Conservation (phyloP, 1,284 basidiomycete genomes). For the Malassezia arunalokei region DNA sequence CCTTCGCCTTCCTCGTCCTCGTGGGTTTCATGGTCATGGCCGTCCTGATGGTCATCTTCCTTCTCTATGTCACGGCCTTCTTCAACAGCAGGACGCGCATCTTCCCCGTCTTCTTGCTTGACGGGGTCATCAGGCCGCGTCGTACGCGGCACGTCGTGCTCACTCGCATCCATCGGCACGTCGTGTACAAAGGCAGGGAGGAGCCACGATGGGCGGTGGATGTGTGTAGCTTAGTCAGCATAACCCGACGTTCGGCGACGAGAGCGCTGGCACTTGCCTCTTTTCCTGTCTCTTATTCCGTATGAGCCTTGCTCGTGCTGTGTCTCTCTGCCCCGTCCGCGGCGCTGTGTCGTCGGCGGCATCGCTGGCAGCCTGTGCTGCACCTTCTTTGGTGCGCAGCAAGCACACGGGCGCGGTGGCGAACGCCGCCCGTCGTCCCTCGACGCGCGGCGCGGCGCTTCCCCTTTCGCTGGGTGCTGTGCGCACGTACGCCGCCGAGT, state of each 20-base stretch:
- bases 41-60: not conserved
- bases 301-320: conserved; percentile 15
- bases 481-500: conserved; percentile 54
- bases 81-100: not conserved
- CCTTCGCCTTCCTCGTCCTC: conserved; percentile 25
- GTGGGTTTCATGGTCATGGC: conserved; percentile 3
- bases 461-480: conserved; percentile 6
- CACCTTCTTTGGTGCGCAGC: not conserved
- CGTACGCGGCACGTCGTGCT: not conserved
- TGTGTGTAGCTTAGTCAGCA: conserved; percentile 5
- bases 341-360: conserved; percentile 1
- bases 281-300: not conserved
- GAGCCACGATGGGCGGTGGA: not conserved
- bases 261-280: not conserved
- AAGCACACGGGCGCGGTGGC: conserved; percentile 6
- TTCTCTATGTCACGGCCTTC: not conserved
- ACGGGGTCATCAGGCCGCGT: not conserved
- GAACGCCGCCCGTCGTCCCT: not conserved
- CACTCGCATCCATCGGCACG: conserved; percentile 4
- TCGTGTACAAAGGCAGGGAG: not conserved
- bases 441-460: not conserved
- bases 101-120: not conserved
- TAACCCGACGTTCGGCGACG: not conserved
- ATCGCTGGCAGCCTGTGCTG: not conserved
- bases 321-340: conserved; percentile 8